Percentiles rank a stretch among this genome's conserved stretches.
phyloP scores from a whole-genome alignment of 768 basidiomycete species.

The Kwoniella bestiolae region DNA sequence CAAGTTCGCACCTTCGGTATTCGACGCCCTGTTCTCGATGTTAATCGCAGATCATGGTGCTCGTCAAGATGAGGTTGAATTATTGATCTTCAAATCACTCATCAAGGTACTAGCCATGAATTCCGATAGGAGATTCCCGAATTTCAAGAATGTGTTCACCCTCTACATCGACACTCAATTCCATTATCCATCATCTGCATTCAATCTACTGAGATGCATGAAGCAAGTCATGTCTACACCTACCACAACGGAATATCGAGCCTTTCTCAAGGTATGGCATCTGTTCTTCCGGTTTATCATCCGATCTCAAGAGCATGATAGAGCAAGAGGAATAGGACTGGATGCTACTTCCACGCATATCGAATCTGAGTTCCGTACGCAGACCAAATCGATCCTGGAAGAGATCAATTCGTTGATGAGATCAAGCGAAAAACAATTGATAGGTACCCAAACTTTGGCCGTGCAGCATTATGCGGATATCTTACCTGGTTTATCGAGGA shows the following conservation, averaged over 20 bases:
- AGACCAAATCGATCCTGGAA: slow-evolving; percentile 73
- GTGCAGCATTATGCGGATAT: slow-evolving; percentile 91
- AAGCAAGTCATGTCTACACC: slow-evolving; percentile 77
- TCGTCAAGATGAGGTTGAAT: slow-evolving; percentile 72
- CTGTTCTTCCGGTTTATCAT: slow-evolving; percentile 95
- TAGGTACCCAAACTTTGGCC: slow-evolving; percentile 93
- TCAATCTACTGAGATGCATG: slow-evolving; percentile 85
- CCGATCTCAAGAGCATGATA: slow-evolving; percentile 85
- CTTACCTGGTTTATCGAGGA: slow-evolving; percentile 80
- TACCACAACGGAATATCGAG: slow-evolving; percentile 74
- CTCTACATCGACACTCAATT: slow-evolving; percentile 92
- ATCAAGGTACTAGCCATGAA: slow-evolving; percentile 90
- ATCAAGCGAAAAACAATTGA: slow-evolving; percentile 77
- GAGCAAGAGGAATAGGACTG: slow-evolving; percentile 71
- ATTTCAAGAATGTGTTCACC: slow-evolving; percentile 91
- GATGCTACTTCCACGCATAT: slow-evolving; percentile 84
- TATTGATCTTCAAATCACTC: slow-evolving; percentile 84
- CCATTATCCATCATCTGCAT: slow-evolving; percentile 74
- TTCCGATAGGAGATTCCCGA: slow-evolving; percentile 90
- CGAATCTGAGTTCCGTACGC: slow-evolving; percentile 80
- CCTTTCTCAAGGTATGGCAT: slow-evolving; percentile 94
- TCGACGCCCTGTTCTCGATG: slow-evolving; percentile 90
- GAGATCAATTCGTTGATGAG: slow-evolving; percentile 91
- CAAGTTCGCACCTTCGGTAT: slow-evolving; percentile 86
- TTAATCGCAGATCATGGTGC: slow-evolving; percentile 75